Evolutionary conservation across 169 alveolate species (phyloP).

Genomic region (Amoebophrya sp.): DNA sequence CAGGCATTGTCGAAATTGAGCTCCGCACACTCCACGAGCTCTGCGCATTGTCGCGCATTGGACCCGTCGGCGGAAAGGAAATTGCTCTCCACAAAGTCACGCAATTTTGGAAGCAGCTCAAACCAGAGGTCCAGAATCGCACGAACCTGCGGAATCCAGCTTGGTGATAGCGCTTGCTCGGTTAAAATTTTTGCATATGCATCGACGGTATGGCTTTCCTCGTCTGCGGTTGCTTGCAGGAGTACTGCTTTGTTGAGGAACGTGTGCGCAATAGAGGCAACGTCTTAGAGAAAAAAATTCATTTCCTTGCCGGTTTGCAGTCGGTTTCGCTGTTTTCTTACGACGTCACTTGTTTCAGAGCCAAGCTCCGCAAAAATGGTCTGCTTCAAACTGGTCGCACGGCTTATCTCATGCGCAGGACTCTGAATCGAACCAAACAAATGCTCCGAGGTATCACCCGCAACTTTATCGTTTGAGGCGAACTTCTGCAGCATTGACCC

Average conservation of each 20-base stretch:
- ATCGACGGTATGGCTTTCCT: not conserved
- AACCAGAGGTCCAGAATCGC: not conserved
- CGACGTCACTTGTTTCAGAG: not conserved
- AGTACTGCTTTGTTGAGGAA: not conserved
- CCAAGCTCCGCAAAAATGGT: not conserved
- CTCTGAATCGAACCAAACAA: not conserved
- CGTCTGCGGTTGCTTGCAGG: not conserved
- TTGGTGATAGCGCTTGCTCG: not conserved
- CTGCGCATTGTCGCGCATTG: not conserved
- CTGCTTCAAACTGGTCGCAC: not conserved
- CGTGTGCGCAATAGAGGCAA: not conserved
- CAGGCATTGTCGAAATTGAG: not conserved
- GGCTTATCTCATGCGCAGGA: not conserved
- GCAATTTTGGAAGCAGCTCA: not conserved
- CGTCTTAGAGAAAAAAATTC: not conserved
- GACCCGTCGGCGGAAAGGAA: not conserved
- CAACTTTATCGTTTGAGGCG: not conserved
- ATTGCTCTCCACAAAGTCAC: not conserved
- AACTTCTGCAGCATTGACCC: not conserved
- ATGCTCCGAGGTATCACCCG: not conserved
- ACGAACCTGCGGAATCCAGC: not conserved
- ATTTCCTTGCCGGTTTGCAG: not conserved
- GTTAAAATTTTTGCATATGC: not conserved
- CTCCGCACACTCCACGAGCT: not conserved
- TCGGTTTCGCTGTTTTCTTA: not conserved